Evolutionary conservation across 169 alveolate species (phyloP), one percentile per base, ranked within the genome.

Genomic region (Amoebophrya sp.): DNA sequence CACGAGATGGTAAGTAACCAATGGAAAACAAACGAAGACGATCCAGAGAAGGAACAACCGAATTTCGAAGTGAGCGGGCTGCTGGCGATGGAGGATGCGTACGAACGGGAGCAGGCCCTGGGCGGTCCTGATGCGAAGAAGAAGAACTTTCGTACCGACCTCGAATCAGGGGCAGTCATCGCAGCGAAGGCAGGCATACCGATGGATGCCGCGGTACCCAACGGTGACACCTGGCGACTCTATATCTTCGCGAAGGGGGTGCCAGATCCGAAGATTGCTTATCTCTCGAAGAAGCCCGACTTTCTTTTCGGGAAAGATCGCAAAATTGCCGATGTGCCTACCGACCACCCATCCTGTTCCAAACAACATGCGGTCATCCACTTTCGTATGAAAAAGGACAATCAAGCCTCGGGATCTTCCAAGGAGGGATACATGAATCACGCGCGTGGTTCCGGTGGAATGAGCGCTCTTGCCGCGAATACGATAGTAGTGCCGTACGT

Each of bases 301-400:
- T 66, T 89, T 93, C 93, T 96, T 92, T 93, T 97, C 91, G 99
- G 99, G 53, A 97, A 97, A 93, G 99, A 98, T 92, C 94, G 94
- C 40, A 94, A 98, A 90, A 96, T 97, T 38, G 98, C 96, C 66
- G 98, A 98, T 94, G 97, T 98, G 83, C 93, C 94, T 33, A 90
- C 97, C 29, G 96, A 95, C 90, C 97, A 98, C 91, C 96, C 96
- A 14, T 94, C 98, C 35, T 95, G 97, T 53, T 96, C 98, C n/a
- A 96, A 96, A 66, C 99, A 98, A 92, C 99, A 98, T 94, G 99
- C 99, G 2, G 99, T 98, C 35, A 97, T 98, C 47, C 99, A 98
- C 92, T 97, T 96, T 93, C 95, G 99, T 0, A 77, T 14, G 77
- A 77, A 92, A 94, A 93, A 77, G 90, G 38, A 66, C 88, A 77